phyloP scores from a whole-genome alignment of 805 yeast species.

The Ogataea allantospora region DNA sequence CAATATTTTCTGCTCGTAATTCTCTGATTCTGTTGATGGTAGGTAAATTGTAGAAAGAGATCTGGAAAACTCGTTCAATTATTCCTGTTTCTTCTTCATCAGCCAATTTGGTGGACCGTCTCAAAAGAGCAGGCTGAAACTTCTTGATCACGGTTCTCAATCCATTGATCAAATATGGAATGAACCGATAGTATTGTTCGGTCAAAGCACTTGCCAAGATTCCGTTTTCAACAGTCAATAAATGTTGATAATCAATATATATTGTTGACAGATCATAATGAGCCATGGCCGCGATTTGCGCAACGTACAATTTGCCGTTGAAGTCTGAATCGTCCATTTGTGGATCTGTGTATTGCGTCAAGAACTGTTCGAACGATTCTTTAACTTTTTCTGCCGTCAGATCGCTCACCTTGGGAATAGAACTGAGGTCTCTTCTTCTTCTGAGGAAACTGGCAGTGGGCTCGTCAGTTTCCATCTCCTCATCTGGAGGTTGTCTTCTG shows the following conservation, averaged over 20 bases:
- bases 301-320: constrained; percentile 63
- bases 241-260: constrained; percentile 81
- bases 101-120: constrained; percentile 38
- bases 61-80: constrained; percentile 78
- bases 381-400: constrained; percentile 91
- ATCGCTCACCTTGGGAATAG: constrained; percentile 85
- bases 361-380: constrained; percentile 82
- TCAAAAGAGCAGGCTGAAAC: constrained; percentile 70
- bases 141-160: constrained; percentile 68
- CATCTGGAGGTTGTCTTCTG: constrained; percentile 15
- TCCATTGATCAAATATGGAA: constrained; percentile 79
- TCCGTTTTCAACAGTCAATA: constrained; percentile 74
- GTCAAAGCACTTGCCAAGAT: constrained; percentile 84
- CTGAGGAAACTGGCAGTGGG: constrained; percentile 31
- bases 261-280: constrained; percentile 72
- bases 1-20: constrained; percentile 84
- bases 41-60: constrained; percentile 85
- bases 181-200: constrained; percentile 89
- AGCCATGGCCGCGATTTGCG: constrained; percentile 80
- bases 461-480: constrained; percentile 29
- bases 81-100: constrained; percentile 42
- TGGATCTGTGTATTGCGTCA: constrained; percentile 60
- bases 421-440: constrained; percentile 57
- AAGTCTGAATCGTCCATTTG: constrained; percentile 38
- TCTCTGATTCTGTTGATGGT: constrained; percentile 83